Percentiles rank a stretch among this genome's conserved stretches.
Evolutionary conservation across 768 basidiomycete genomes (phyloP).

Genomic region (Kwoniella heveanensis): DNA sequence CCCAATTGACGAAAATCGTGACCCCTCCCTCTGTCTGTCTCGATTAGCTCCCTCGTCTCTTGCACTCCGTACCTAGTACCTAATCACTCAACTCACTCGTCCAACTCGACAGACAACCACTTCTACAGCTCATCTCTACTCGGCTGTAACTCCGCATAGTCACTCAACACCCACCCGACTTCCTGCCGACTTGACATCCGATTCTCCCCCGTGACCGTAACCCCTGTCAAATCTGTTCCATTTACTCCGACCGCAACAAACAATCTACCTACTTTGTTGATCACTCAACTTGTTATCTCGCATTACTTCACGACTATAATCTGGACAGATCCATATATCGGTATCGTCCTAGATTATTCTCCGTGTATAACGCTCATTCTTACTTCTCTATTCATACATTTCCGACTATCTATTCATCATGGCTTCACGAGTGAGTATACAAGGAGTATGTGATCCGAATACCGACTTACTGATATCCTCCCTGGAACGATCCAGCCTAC

Average conservation of each 20-base stretch:
- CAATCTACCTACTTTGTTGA: slow-evolving; percentile 8
- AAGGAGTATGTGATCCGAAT: not conserved
- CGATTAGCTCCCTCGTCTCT: not conserved
- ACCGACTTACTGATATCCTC: not conserved
- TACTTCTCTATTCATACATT: not conserved
- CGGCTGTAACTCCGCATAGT: not conserved
- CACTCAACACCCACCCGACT: not conserved
- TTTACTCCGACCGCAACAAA: not conserved
- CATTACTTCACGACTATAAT: not conserved
- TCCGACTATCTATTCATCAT: slow-evolving; percentile 16
- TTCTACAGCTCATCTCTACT: not conserved
- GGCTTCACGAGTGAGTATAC: slow-evolving; percentile 24
- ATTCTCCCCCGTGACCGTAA: too few species aligned
- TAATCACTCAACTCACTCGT: not conserved
- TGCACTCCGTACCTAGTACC: not conserved
- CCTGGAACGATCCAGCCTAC: slow-evolving; percentile 16
- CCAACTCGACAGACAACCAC: slow-evolving; percentile 24
- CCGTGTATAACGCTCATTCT: not conserved
- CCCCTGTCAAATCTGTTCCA: not conserved
- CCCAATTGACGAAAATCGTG: not conserved
- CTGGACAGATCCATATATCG: not conserved
- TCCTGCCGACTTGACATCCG: too few species aligned
- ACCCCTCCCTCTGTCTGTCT: not conserved
- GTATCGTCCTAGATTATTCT: slow-evolving; percentile 1
- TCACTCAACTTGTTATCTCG: slow-evolving; percentile 13